A percentile compares a stretch with the other conserved stretches of the same genome.
Conservation (phyloP, 805 yeast species). For the Kregervanrija delftensis region DNA sequence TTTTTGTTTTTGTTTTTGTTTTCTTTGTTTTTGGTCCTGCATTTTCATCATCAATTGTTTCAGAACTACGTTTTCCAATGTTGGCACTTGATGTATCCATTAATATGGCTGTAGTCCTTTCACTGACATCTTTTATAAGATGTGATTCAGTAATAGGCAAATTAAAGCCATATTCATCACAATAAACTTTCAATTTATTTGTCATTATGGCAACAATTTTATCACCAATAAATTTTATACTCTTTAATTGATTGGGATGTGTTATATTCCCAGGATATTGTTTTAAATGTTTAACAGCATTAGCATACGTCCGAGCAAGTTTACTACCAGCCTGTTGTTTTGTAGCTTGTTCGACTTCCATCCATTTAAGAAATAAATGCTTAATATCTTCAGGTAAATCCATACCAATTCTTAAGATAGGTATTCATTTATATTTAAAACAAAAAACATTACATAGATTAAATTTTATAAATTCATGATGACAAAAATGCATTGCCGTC, state of each 20-base stretch:
- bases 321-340: conserved; percentile 4
- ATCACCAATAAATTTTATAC: conserved; percentile 66
- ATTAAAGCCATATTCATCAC: conserved; percentile 42
- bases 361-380: conserved; percentile 48
- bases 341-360: conserved; percentile 41
- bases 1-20: conserved; percentile 7
- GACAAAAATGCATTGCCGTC: too few relatives aligned
- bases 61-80: not conserved
- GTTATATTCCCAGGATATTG: conserved; percentile 37
- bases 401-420: conserved; percentile 19
- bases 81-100: not conserved
- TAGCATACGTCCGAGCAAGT: conserved; percentile 42
- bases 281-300: conserved; percentile 49
- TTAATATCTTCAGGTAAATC: conserved; percentile 42
- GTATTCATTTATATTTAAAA: too few relatives aligned
- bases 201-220: conserved; percentile 50
- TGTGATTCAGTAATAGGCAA: conserved; percentile 30
- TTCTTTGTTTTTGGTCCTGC: not conserved
- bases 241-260: conserved; percentile 51
- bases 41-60: not conserved
- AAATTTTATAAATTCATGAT: too few relatives aligned
- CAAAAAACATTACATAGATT: too few relatives aligned
- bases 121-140: not conserved
- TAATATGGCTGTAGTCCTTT: conserved; percentile 1
- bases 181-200: conserved; percentile 42